Conservation (phyloP, 169 alveolate genomes). For the Cryptosporidium meleagridis region DNA sequence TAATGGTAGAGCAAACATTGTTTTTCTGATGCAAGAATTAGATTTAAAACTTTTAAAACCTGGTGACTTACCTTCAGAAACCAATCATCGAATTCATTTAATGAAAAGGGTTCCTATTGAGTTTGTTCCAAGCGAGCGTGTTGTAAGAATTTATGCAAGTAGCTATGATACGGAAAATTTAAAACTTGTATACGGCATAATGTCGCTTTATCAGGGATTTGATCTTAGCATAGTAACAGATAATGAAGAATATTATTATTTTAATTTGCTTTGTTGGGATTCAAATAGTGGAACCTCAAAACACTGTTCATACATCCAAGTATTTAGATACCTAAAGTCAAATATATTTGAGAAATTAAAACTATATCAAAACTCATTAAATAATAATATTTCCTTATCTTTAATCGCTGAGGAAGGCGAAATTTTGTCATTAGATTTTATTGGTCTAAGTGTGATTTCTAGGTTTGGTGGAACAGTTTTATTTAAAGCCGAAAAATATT, state of each 20-base stretch:
- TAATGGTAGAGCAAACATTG: conserved; percentile 13
- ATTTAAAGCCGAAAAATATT: not conserved
- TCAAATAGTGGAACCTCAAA: not conserved
- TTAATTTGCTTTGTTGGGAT: conserved; percentile 15
- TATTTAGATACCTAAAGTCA: conserved; percentile 48
- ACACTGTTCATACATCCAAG: conserved; percentile 22
- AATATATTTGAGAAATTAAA: conserved; percentile 17
- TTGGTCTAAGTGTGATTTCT: conserved; percentile 22
- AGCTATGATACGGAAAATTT: not conserved
- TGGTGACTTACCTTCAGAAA: not conserved
- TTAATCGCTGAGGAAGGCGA: conserved; percentile 40
- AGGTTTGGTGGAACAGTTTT: conserved; percentile 59
- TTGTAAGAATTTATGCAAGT: conserved; percentile 14
- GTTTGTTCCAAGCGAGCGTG: conserved; percentile 6
- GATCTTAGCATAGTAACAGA: conserved; percentile 22
- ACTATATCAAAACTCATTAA: conserved; percentile 34
- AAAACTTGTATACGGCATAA: conserved; percentile 2
- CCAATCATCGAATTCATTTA: conserved; percentile 3
- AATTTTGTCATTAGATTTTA: conserved; percentile 11
- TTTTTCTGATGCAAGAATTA: not conserved
- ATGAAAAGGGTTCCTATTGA: conserved; percentile 41
- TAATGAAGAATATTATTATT: not conserved
- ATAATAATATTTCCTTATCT: conserved; percentile 9
- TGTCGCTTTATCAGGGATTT: conserved; percentile 36
- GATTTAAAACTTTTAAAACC: not conserved